Evolutionary conservation across 331 rosid species (phyloP), one percentile per base, ranked within the genome.

Genomic region (Pyrus hybrid): DNA sequence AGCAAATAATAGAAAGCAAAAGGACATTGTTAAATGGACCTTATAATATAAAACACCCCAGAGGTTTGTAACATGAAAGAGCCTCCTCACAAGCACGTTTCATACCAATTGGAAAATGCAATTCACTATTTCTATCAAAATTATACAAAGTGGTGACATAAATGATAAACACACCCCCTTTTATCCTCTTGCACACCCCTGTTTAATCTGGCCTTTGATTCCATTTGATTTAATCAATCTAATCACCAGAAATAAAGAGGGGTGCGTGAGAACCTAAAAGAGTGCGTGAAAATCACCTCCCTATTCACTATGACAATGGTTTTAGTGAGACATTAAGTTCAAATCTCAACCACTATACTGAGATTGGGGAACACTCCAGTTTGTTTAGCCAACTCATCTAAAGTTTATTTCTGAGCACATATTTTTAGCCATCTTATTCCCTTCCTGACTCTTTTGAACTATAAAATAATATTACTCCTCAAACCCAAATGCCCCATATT

Each of bases 341-440:
- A 12, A 72, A 56, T 57, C 76, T 72, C 76, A 72, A 41, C 67
- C 58, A 73, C 77, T 37, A 41, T 62, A 58, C 30, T 12, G 35
- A 64, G 68, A 8, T 37, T 3, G 8, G 14, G 23, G n/a, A 20
- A 9, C 43, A 30, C 68, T 30, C 45, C 68, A 17, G 45, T 64
- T 64, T 29, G 22, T 30, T 30, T 64, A 30, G 68, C 45, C 68
- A 64, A 64, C 35, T 30, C 22, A 64, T 18, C 43, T 30, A 64
- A 30, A 30, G 20, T 30, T 18, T 29, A 41, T 64, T 63, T 30
- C 68, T 29, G n/a, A 64, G 35, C 23, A 64, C 18, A 18, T 7
- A 64, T 64, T 64, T 29, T 8, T 64, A 8, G 23, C 45, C 25
- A 64, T 30, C 45, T 64, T 29, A 64, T 30, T 29, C 43, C 68